Conservation (phyloP, 768 basidiomycete genomes). For the Calocybe cyanea region DNA sequence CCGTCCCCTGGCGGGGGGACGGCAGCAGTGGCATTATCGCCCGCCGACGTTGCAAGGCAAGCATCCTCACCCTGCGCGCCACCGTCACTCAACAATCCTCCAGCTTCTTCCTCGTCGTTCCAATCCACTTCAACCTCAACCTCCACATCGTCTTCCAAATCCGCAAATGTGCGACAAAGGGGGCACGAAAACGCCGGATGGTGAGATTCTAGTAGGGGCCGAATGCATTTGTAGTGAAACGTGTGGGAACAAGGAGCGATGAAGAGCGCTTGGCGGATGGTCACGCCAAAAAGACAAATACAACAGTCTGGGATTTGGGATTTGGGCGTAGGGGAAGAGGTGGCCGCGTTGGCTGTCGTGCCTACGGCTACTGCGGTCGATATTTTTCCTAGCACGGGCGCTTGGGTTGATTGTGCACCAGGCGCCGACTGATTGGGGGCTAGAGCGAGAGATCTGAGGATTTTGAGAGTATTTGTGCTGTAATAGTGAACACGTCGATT, state of each 20-base stretch:
- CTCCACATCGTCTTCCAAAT: conserved; percentile 95
- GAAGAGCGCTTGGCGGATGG: conserved; percentile 93
- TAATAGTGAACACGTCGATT: neutral
- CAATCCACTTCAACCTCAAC: conserved; percentile 14
- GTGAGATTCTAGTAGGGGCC: conserved; percentile 84
- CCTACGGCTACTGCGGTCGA: neutral
- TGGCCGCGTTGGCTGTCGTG: conserved; percentile 10
- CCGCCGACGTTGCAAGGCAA: too few species aligned
- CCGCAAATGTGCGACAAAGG: conserved; percentile 90
- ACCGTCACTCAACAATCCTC: too few species aligned
- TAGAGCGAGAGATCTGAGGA: conserved; percentile 65
- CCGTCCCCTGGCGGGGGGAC: too few species aligned
- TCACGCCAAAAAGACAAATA: conserved; percentile 88
- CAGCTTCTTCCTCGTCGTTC: too few species aligned
- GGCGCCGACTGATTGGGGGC: conserved; percentile 23
- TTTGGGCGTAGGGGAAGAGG: conserved; percentile 21
- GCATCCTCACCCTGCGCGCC: too few species aligned
- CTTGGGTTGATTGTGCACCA: conserved; percentile 4
- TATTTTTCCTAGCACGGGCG: too few species aligned
- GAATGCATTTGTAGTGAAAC: conserved; percentile 96
- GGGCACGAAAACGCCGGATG: conserved; percentile 94
- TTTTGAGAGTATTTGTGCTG: conserved; percentile 70
- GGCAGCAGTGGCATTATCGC: too few species aligned
- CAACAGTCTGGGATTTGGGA: conserved; percentile 77
- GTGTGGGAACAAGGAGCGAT: conserved; percentile 97